Conservation (phyloP, 169 alveolate genomes). For the Eimeria sp. region DNA sequence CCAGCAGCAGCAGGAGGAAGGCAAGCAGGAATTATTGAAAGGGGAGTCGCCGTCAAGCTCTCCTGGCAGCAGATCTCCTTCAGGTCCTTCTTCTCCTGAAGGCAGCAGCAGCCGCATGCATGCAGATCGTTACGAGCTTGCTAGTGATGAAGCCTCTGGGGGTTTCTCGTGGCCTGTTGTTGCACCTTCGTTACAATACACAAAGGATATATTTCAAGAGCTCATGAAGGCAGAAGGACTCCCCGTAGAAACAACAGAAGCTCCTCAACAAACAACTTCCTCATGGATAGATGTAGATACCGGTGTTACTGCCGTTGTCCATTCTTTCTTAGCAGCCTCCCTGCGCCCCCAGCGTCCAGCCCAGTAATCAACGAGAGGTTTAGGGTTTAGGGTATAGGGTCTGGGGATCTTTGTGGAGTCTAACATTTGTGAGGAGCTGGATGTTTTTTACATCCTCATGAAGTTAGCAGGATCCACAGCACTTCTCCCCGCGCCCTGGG, state of each 20-base stretch:
- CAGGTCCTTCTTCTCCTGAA: neutral
- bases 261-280: neutral
- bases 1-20: neutral
- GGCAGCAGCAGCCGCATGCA: neutral
- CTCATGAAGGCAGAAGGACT: constrained; percentile 34
- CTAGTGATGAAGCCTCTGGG: neutral
- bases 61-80: neutral
- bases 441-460: too few relatives aligned
- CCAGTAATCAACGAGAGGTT: too few relatives aligned
- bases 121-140: neutral
- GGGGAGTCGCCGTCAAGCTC: neutral
- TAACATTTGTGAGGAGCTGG: too few relatives aligned
- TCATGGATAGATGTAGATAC: constrained; percentile 48
- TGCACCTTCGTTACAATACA: constrained; percentile 4
- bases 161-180: constrained; percentile 14
- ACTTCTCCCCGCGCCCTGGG: too few relatives aligned
- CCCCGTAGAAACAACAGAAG: neutral
- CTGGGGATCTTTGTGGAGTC: too few relatives aligned
- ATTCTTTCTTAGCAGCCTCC: constrained; percentile 16
- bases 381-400: too few relatives aligned
- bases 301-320: constrained; percentile 28
- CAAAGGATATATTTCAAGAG: constrained; percentile 42
- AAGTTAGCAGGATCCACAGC: too few relatives aligned
- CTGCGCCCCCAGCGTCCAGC: neutral
- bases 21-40: neutral